Base-by-base conservation (phyloP, 805 yeast species). In the Ogataea glucozyma region DNA sequence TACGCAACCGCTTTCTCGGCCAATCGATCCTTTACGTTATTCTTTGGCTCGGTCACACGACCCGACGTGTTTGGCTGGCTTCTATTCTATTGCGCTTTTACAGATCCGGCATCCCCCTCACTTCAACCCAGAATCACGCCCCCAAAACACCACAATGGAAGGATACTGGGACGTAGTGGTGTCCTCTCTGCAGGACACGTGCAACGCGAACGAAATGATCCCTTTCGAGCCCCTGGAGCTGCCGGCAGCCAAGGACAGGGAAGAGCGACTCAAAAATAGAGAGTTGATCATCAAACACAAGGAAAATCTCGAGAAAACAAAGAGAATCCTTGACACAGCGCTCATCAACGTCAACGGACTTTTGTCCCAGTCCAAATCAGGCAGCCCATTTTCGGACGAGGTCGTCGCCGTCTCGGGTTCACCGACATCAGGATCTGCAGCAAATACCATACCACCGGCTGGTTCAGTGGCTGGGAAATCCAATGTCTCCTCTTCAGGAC, bases 141-240 rank as follows among this genome's bases (percentile, higher is more conserved):
- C 16, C 19, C 24, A 19, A 20, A 24, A 3, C 17, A 16, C 16
- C 4, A 18, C 12, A 4, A 73, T 76, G 70, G 83, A 78, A 19
- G 79, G 83, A 1, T 73, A 77, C 52, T 84, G 91, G 91, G 85
- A 81, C 52, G 73, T 76, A 22, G 81, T 81, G 5, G 67, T 80
- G 3, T 72, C 88, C 6, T 79, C 85, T 1, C 64, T 84, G 14
- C 89, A 83, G 57, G 89, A 83, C 52, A 71, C 82, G 9, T 79
- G 79, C 60, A 82, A 78, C 48, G 70, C 79, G 20, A 81, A 81
- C 53, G 86, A 79, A 51, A 68, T 74, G 11, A 58, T 69, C 4
- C 60, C 75, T 2, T 75, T 83, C 43, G 83, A 81, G 47, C 57
- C 62, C 31, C 48, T 62, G 47, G 54, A 64, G 51, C 31, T 59